Base-by-base conservation (phyloP, 2,329 filamentous ascomycete species). In the Dothidotthia symphoricarpi region DNA sequence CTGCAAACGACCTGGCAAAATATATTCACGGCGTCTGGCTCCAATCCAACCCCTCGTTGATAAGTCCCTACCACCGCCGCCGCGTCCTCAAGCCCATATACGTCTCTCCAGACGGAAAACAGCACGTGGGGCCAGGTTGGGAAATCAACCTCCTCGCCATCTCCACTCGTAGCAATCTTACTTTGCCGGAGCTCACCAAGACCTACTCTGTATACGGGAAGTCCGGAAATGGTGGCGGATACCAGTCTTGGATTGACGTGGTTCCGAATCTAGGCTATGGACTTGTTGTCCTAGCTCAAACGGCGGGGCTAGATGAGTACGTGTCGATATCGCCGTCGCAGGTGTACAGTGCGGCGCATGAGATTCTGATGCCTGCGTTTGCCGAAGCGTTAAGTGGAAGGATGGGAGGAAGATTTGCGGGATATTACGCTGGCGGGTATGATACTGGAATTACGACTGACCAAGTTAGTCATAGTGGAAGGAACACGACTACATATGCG, bases 181-280 rank as follows among this genome's bases (percentile, higher is more conserved):
- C 35, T 5, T 4, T 41, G 4, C 12, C 43, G 9, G 35, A 40
- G 3, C 26, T 17, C 8, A 45, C 24, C 6, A 61, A 59, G 24
- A 52, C 49, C 2, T 61, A 63, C 38, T 45, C 38, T 13, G 36
- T 53, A 26, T 64, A 57, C 38, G 60, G 60, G 9, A 64, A 64
- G 28, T 53, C 57, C n/a, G 60, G 60, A 2, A 52, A 60, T 27
- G 60, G 53, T 10, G 59, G 59, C 16, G 59, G 59, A n/a, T 64
- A 49, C 52, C 55, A 55, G 33, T 47, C 50, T 2, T 63, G 58
- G 57, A 53, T 64, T 7, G 60, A 64, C 19, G 42, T 50, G 2
- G 49, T 63, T 15, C 57, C 60, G 10, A 57, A 55, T 30, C 42
- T 63, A 1, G 60, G 60, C 5, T 64, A 63, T 28, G 60, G 60